Evolutionary conservation across 73 alveolate species (phyloP).

Genomic region (Tetrahymena borealis): DNA sequence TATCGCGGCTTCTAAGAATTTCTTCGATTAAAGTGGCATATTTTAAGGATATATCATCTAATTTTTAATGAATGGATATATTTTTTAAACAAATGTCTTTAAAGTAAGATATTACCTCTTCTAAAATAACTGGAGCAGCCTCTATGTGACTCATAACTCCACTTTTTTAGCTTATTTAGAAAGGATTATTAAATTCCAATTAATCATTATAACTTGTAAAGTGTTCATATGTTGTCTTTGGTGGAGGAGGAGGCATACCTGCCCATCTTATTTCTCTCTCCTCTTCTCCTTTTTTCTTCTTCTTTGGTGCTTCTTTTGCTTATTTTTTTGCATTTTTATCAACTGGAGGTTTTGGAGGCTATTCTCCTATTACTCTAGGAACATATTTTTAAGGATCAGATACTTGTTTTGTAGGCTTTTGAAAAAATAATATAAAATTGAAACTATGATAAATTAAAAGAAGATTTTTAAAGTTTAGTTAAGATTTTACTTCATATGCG

Average conservation of each 20-base stretch:
- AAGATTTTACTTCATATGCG: not conserved
- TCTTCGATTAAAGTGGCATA: slow-evolving; percentile 64
- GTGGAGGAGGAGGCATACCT: slow-evolving; percentile 40
- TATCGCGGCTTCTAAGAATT: slow-evolving; percentile 70
- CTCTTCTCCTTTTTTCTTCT: not conserved
- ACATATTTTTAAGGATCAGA: not conserved
- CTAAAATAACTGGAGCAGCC: slow-evolving; percentile 46
- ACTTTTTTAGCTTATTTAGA: slow-evolving; percentile 34
- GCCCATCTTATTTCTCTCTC: slow-evolving; percentile 30
- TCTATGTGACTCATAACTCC: slow-evolving; percentile 64
- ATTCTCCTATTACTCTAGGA: not conserved
- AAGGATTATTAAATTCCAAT: slow-evolving; percentile 25
- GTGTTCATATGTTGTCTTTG: slow-evolving; percentile 1
- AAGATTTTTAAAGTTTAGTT: not conserved
- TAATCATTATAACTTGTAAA: not conserved
- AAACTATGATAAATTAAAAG: not conserved
- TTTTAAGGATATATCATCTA: slow-evolving; percentile 83
- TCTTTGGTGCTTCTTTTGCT: slow-evolving; percentile 43
- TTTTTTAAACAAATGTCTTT: slow-evolving; percentile 45
- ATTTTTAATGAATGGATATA: slow-evolving; percentile 21
- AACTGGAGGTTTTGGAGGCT: slow-evolving; percentile 71
- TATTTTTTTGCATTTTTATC: slow-evolving; percentile 56
- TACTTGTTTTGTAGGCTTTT: not conserved
- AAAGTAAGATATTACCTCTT: not conserved
- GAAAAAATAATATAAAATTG: not conserved